Conservation (phyloP, 2,329 filamentous ascomycete genomes). For the Pseudogymnoascus sp. region DNA sequence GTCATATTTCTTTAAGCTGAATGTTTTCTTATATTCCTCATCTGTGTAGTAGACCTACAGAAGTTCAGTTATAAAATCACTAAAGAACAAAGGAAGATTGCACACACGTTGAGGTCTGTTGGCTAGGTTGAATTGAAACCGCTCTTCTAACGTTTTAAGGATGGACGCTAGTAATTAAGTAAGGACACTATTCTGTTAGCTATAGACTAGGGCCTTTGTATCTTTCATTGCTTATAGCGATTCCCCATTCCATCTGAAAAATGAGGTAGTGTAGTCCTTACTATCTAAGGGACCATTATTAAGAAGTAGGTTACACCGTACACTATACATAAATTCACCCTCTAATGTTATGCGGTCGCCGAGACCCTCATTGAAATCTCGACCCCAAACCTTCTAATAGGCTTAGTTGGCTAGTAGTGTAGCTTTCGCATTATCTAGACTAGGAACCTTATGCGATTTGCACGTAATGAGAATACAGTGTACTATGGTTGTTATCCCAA, state of each 20-base stretch:
- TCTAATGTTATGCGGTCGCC: slow-evolving; percentile 14
- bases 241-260: slow-evolving; percentile 13
- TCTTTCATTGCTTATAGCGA: slow-evolving; percentile 12
- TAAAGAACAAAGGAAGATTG: not conserved
- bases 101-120: slow-evolving; percentile 13
- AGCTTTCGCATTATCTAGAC: slow-evolving; percentile 12
- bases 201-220: not conserved
- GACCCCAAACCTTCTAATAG: slow-evolving; percentile 15
- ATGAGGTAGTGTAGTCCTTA: slow-evolving; percentile 10
- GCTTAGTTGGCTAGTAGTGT: slow-evolving; percentile 14
- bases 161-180: slow-evolving; percentile 9
- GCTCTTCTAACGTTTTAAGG: slow-evolving; percentile 11
- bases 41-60: slow-evolving; percentile 14
- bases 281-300: slow-evolving; percentile 14
- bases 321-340: slow-evolving; percentile 12
- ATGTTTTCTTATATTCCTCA: slow-evolving; percentile 12
- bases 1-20: slow-evolving; percentile 11
- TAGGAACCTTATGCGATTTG: slow-evolving; percentile 16
- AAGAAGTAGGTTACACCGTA: slow-evolving; percentile 13
- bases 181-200: slow-evolving; percentile 7
- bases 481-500: slow-evolving; percentile 2
- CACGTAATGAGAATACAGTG: slow-evolving; percentile 13
- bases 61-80: slow-evolving; percentile 4
- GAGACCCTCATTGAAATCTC: slow-evolving; percentile 14
- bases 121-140: slow-evolving; percentile 16